Percentiles rank a stretch among this genome's conserved stretches.
phyloP scores from a whole-genome alignment of 2,329 filamentous ascomycete genomes.

The Emericellopsis atlantica region DNA sequence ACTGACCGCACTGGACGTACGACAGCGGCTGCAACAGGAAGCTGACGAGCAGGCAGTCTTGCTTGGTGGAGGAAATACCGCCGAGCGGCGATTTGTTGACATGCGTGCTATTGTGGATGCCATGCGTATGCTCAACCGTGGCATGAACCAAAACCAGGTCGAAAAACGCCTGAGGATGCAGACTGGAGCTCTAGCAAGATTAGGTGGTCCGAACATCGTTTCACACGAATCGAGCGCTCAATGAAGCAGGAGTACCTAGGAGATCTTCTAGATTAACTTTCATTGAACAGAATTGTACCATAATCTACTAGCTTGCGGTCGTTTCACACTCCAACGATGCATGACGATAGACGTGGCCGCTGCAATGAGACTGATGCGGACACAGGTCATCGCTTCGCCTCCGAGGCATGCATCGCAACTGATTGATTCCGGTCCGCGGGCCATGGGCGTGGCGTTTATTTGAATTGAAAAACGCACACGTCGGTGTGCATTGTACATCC shows the following conservation, averaged over 20 bases:
- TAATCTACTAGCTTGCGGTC: background rate
- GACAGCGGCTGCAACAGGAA: conserved; percentile 27
- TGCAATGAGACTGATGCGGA: too few relatives aligned
- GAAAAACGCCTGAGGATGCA: conserved; percentile 32
- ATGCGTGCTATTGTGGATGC: conserved; percentile 32
- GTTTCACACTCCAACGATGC: background rate
- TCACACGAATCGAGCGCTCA: conserved; percentile 11
- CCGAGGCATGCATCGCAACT: too few relatives aligned
- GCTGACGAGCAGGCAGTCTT: conserved; percentile 31
- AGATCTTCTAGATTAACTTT: too few relatives aligned
- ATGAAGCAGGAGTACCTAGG: too few relatives aligned
- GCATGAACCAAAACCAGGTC: conserved; percentile 24
- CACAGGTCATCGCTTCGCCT: too few relatives aligned
- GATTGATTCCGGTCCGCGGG: too few relatives aligned
- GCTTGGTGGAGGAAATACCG: conserved; percentile 16
- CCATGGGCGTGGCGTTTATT: too few relatives aligned
- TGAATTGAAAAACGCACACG: too few relatives aligned
- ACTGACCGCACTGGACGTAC: conserved; percentile 34
- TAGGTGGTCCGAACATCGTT: conserved; percentile 28
- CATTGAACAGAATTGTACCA: too few relatives aligned
- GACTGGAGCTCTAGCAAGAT: conserved; percentile 27
- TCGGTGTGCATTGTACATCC: too few relatives aligned
- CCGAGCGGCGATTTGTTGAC: conserved; percentile 31
- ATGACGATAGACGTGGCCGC: too few relatives aligned
- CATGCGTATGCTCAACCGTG: conserved; percentile 28